phyloP scores from a whole-genome alignment of 108 stramenopile genomes.

The Asterionellopsis glacialis region DNA sequence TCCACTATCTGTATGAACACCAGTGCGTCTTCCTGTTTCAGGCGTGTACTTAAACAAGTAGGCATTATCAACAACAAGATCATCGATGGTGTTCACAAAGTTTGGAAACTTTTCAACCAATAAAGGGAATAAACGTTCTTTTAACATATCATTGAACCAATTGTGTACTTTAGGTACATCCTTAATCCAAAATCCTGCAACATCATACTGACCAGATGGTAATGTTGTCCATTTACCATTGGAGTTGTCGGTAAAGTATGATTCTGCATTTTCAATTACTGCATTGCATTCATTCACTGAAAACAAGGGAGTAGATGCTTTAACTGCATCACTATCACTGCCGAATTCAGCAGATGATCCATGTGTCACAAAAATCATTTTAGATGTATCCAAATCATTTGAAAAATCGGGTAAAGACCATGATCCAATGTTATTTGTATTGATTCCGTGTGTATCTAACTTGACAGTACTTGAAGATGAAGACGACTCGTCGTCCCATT shows the following conservation, averaged over 20 bases:
- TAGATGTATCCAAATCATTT: conserved; percentile 20
- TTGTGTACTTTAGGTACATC: conserved; percentile 35
- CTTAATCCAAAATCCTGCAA: conserved; percentile 52
- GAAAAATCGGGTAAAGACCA: conserved; percentile 40
- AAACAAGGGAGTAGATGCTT: conserved; percentile 30
- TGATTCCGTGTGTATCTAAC: conserved; percentile 2
- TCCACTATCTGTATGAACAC: conserved; percentile 55
- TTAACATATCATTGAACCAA: conserved; percentile 40
- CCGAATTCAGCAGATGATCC: background rate
- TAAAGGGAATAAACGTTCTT: conserved; percentile 38
- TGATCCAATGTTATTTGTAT: background rate
- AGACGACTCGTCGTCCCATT: background rate
- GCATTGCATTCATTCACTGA: conserved; percentile 36
- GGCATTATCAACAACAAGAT: conserved; percentile 44
- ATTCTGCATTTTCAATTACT: conserved; percentile 32
- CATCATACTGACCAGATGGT: conserved; percentile 43
- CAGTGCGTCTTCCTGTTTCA: conserved; percentile 46
- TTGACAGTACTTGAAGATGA: background rate
- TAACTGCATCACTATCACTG: background rate
- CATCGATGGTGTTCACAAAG: conserved; percentile 13
- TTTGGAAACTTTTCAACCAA: conserved; percentile 37
- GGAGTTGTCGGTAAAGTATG: conserved; percentile 20
- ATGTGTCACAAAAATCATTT: conserved; percentile 25
- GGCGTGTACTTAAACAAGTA: conserved; percentile 49
- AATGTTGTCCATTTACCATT: conserved; percentile 21